Evolutionary conservation across 2,329 filamentous ascomycete species (phyloP).

Genomic region (Leptographium flavum): DNA sequence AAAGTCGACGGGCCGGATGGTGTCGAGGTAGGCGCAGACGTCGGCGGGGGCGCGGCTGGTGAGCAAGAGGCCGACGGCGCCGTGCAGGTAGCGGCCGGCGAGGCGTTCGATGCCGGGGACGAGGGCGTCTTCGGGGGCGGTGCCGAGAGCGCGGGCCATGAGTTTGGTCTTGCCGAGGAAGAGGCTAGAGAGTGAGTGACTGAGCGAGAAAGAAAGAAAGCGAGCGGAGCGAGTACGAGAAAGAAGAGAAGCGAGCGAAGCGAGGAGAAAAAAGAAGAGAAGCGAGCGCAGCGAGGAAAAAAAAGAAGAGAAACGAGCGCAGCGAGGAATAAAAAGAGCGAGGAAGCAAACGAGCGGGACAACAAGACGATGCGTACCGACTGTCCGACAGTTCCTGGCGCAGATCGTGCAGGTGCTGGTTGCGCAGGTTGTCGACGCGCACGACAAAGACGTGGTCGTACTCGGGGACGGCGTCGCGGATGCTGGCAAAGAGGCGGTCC

Average conservation of each 20-base stretch:
- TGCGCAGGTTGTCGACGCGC: slow-evolving; percentile 92
- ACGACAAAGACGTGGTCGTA: slow-evolving; percentile 93
- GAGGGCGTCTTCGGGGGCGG: slow-evolving; percentile 61
- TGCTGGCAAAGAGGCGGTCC: slow-evolving; percentile 73
- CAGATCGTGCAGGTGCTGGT: slow-evolving; percentile 87
- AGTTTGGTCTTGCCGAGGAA: slow-evolving; percentile 99
- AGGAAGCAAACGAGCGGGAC: no score
- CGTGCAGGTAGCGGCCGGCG: slow-evolving; percentile 48
- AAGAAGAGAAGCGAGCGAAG: background rate
- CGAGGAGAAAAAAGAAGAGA: background rate
- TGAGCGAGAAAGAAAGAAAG: slow-evolving; percentile 1
- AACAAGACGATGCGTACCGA: slow-evolving; percentile 37
- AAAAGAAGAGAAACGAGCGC: slow-evolving; percentile 1
- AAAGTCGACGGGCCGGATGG: slow-evolving; percentile 68
- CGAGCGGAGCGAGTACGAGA: background rate
- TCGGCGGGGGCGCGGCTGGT: slow-evolving; percentile 56
- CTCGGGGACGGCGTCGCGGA: slow-evolving; percentile 70
- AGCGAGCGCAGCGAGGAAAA: background rate
- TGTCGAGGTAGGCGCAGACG: slow-evolving; percentile 58
- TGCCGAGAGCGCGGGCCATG: slow-evolving; percentile 88
- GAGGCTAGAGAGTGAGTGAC: slow-evolving; percentile 44
- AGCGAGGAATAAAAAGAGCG: slow-evolving; percentile 1
- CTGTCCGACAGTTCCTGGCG: slow-evolving; percentile 72
- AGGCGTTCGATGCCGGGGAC: slow-evolving; percentile 65
- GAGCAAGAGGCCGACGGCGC: slow-evolving; percentile 75